phyloP scores from a whole-genome alignment of 306 rosid genomes.

The Argentina anserina region DNA sequence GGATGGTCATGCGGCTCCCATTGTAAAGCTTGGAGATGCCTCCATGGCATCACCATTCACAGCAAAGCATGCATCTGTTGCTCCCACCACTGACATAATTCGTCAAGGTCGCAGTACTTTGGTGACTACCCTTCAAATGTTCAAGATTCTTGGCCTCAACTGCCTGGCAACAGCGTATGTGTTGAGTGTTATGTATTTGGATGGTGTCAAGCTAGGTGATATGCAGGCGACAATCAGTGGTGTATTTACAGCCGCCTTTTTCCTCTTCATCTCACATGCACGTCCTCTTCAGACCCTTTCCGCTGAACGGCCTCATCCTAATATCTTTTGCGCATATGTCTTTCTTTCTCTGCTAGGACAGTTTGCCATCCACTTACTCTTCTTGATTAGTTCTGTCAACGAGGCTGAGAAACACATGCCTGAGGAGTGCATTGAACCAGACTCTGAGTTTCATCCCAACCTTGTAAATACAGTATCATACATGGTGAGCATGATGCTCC shows the following conservation, averaged over 20 bases:
- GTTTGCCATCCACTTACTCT: conserved; percentile 70
- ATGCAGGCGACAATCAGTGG: conserved; percentile 98
- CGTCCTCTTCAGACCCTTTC: conserved; percentile 91
- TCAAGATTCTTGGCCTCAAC: conserved; percentile 94
- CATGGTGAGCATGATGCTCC: conserved; percentile 99
- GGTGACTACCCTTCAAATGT: conserved; percentile 98
- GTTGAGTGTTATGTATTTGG: conserved; percentile 98
- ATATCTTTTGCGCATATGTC: conserved; percentile 76
- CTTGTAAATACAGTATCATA: conserved; percentile 95
- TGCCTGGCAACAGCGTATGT: conserved; percentile 98
- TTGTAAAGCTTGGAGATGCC: conserved; percentile 98
- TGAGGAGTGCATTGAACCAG: conserved; percentile 94
- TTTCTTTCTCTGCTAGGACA: conserved; percentile 92
- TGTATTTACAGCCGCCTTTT: conserved; percentile 94
- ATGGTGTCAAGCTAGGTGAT: conserved; percentile 96
- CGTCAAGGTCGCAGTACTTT: conserved; percentile 99
- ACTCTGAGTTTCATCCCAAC: conserved; percentile 87
- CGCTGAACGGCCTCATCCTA: conserved; percentile 87
- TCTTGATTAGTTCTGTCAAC: conserved; percentile 73
- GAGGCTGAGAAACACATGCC: conserved; percentile 98
- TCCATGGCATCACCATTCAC: conserved; percentile 99
- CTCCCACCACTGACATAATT: conserved; percentile 89
- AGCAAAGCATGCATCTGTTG: conserved; percentile 95
- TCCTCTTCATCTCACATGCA: conserved; percentile 96
- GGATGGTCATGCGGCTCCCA: conserved; percentile 79